A percentile compares a stretch with the other conserved stretches of the same genome.
These are phyloP conservation scores for Calonectria fujianensis DNA, from an alignment of 2,329 filamentous ascomycete genomes.

Conservation along the genomic window DNA sequence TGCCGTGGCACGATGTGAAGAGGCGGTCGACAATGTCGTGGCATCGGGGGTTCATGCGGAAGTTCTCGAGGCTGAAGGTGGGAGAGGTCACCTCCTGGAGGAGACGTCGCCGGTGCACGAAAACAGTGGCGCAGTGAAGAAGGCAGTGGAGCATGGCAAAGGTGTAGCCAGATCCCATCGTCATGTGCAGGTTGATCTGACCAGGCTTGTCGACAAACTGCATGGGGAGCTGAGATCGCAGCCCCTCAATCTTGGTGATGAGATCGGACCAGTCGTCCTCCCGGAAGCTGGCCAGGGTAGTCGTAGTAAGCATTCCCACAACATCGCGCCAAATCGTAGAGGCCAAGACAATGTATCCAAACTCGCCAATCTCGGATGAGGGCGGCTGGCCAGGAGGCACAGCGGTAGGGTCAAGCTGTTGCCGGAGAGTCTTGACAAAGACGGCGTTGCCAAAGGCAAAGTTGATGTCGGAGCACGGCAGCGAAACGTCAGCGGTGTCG, in stretches of 20 bases:
- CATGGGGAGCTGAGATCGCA: conserved; percentile 73
- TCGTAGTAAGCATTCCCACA: conserved; percentile 76
- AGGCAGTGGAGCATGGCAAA: conserved; percentile 79
- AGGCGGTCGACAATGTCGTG: conserved; percentile 74
- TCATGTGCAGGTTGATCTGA: conserved; percentile 78
- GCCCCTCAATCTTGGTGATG: conserved; percentile 72
- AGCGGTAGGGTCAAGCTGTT: conserved; percentile 61
- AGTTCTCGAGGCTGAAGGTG: conserved; percentile 72
- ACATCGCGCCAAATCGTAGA: conserved; percentile 78
- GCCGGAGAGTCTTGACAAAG: conserved; percentile 73
- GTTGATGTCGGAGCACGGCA: conserved; percentile 78
- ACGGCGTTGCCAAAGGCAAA: conserved; percentile 78
- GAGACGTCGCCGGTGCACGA: conserved; percentile 76
- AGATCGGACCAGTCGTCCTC: conserved; percentile 72
- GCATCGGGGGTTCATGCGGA: conserved; percentile 69
- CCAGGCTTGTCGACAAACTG: conserved; percentile 77
- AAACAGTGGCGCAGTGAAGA: conserved; percentile 76
- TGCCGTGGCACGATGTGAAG: conserved; percentile 75
- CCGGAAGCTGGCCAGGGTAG: conserved; percentile 70
- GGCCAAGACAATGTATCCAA: conserved; percentile 76
- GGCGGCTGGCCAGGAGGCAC: conserved; percentile 61
- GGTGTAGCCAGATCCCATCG: conserved; percentile 78
- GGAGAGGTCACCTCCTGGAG: conserved; percentile 74
- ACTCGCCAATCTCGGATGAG: conserved; percentile 75
- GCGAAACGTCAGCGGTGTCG: conserved; percentile 73